Evolutionary conservation across 495 filamentous ascomycete species (phyloP), one percentile per base, ranked within the genome.

Genomic region (Penicillium paxilli): DNA sequence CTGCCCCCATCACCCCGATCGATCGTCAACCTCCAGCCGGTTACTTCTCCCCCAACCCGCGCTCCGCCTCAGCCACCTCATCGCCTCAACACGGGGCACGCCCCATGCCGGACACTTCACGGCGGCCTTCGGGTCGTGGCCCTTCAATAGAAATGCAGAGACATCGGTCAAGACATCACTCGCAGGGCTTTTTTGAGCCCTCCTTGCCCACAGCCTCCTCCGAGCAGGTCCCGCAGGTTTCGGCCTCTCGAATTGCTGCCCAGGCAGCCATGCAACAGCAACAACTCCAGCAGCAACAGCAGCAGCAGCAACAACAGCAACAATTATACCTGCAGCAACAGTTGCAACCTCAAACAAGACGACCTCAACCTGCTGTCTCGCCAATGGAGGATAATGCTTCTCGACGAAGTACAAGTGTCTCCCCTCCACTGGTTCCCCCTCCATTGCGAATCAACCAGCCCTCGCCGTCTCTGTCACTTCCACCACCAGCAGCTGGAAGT

Each of bases 111-210:
- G 68, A 69, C n/a, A 72, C 80, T 25, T 60, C 60, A 28, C 64
- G 73, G 23, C 67, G 66, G 55, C 68, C 71, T 20, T 77, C 74
- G 35, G 72, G 73, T 41, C 74, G 77, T 47, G 66, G 57, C 17
- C 63, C 58, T 41, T 74, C 72, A 32, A 28, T 67, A 19, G 78
- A 76, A 35, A 48, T 71, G 28, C 66, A 65, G 45, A 62, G 68
- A 44, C 77, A 80, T 54, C 73, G 78, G 17, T 71, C 73, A 12
- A 73, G 84, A 54, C 83, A 87, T 64, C 86, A 92, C 60, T 92
- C 87, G 19, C 90, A 92, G 60, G 92, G 92, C 51, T 86, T 91
- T 72, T 97, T 96, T 62, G 92, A 97, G 69, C 89, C 92, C 5
- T 86, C 85, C 24, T 73, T 96, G 26, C 89, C 91, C 2, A 89